Conservation (phyloP, 2,329 filamentous ascomycete species). For the Plenodomus tracheiphilus region DNA sequence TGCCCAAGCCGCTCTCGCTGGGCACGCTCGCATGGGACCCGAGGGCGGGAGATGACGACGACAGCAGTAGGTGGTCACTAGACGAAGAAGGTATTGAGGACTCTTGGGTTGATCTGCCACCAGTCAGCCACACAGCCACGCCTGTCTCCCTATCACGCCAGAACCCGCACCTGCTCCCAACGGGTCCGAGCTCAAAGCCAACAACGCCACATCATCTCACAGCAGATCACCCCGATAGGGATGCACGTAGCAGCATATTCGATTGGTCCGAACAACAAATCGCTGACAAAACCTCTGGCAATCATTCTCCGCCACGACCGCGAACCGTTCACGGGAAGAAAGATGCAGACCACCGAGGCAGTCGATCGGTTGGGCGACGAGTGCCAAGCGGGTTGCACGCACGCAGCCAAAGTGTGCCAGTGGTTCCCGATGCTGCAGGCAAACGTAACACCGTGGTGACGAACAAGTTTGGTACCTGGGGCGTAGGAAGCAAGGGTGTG, state of each 20-base stretch:
- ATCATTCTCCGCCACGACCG: conserved; percentile 65
- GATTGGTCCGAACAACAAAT: conserved; percentile 73
- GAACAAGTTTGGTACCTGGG: conserved; percentile 82
- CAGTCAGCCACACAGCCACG: conserved; percentile 35
- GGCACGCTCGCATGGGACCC: conserved; percentile 47
- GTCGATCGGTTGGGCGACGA: conserved; percentile 68
- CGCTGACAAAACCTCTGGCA: conserved; percentile 63
- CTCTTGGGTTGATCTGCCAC: conserved; percentile 45
- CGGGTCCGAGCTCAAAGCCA: conserved; percentile 40
- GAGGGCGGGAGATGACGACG: conserved; percentile 43
- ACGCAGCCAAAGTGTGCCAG: conserved; percentile 79
- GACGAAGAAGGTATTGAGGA: conserved; percentile 44
- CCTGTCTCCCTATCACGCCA: conserved; percentile 40
- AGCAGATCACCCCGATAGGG: conserved; percentile 44
- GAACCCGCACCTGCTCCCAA: conserved; percentile 33
- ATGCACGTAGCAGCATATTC: conserved; percentile 68
- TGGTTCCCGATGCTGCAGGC: conserved; percentile 62
- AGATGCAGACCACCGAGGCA: conserved; percentile 69
- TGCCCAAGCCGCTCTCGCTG: conserved; percentile 47
- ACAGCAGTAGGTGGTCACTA: conserved; percentile 48
- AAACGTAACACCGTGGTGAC: conserved; percentile 59
- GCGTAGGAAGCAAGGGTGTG: conserved; percentile 73
- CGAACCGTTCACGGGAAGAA: conserved; percentile 79
- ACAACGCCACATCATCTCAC: conserved; percentile 45
- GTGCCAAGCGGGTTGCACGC: conserved; percentile 71